Evolutionary conservation across 257 asterid species (phyloP).

Genomic region (Orobanche coerulescens): DNA sequence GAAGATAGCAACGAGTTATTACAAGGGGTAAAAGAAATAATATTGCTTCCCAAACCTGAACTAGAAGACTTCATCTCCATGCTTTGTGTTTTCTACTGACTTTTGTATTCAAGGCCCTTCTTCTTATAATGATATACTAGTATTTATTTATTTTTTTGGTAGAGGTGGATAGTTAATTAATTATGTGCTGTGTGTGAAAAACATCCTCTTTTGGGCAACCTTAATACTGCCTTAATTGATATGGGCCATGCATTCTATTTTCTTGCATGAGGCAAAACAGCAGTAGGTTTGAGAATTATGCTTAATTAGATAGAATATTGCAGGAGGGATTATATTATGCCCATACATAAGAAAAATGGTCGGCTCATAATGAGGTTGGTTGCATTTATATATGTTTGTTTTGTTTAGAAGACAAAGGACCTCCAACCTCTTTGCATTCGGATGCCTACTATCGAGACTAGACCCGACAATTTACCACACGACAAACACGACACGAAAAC

Average conservation of each 20-base stretch:
- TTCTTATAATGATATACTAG: slow-evolving; percentile 19
- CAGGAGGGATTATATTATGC: slow-evolving; percentile 19
- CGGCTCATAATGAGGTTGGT: slow-evolving; percentile 17
- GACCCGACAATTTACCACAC: too few relatives aligned
- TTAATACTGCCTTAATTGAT: slow-evolving; percentile 35
- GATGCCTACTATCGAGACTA: too few relatives aligned
- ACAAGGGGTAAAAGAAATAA: slow-evolving; percentile 20
- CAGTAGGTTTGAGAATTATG: slow-evolving; percentile 29
- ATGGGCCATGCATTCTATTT: slow-evolving; percentile 45
- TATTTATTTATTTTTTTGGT: too few relatives aligned
- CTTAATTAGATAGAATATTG: slow-evolving; percentile 10
- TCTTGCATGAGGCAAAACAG: slow-evolving; percentile 28
- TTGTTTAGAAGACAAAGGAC: too few relatives aligned
- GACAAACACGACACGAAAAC: too few relatives aligned
- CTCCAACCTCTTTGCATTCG: too few relatives aligned
- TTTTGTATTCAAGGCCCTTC: slow-evolving; percentile 25
- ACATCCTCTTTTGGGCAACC: slow-evolving; percentile 34
- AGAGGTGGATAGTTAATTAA: neutral
- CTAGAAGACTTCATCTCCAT: slow-evolving; percentile 40
- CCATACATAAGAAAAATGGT: slow-evolving; percentile 17
- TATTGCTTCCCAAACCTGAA: neutral
- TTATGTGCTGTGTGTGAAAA: slow-evolving; percentile 28
- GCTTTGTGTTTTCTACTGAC: neutral
- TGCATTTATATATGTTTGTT: slow-evolving; percentile 29
- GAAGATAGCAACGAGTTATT: too few relatives aligned